Base-by-base conservation (phyloP, 495 filamentous ascomycete genomes). In the Tirmania nivea region DNA sequence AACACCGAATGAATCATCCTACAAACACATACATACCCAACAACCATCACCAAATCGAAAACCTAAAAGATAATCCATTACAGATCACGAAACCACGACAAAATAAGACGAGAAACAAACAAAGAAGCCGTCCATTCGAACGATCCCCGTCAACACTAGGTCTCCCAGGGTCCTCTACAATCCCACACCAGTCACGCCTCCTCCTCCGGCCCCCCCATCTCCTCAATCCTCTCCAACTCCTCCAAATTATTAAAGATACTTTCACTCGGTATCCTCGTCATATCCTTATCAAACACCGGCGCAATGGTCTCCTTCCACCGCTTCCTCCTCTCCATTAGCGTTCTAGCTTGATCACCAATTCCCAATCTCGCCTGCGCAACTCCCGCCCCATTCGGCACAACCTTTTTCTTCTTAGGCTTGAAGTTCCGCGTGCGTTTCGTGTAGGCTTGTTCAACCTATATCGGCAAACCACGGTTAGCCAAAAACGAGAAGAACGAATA, bases 341-440 rank as follows among this genome's bases (percentile, higher is more conserved):
- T 84, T 61, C 82, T 77, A 2, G 89, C 88, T 34, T 82, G 74
- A 63, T 99, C 90, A 34, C 90, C 92, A 54, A 99, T 92, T 31
- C 83, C 84, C 4, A 89, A 83, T 20, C 84, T 75, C 10, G 75
- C 78, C 14, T 71, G 68, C 2, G 67, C 73, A 1, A 67, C 69
- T 17, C 69, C 75, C 0, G 74, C 69, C 16, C 71, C 74, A 21
- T 75, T 77, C 5, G 86, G 86, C 2, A 86, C 73, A 62, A 88
- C 89, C n/a, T 79, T 75, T 69, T 94, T 94, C 70, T 94, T 96
- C 50, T 78, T 85, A 56, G 68, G 69, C 86, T 94, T 62, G 69
- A 95, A 79, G 4, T 84, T 93, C 34, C 90, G 81, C n/a, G 86
- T 94, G 42, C 90, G 83, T 71, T 96, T 96, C 37, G 92, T 78